phyloP scores from a whole-genome alignment of 2,329 filamentous ascomycete genomes.

The Diaporthe velutina region DNA sequence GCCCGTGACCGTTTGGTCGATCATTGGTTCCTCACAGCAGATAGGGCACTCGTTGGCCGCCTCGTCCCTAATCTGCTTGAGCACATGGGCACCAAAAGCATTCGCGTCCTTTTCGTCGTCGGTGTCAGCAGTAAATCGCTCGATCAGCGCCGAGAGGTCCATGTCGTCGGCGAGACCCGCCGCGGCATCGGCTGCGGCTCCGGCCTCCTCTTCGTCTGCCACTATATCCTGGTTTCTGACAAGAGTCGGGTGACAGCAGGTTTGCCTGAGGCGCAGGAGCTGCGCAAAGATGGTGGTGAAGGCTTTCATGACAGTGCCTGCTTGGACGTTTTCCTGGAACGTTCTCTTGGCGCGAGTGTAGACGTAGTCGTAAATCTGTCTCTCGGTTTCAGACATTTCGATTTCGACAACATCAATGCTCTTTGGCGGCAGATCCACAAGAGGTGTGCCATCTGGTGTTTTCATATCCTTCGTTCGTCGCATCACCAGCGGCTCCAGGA shows the following conservation, averaged over 20 bases:
- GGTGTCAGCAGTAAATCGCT: constrained; percentile 81
- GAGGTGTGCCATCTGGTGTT: constrained; percentile 80
- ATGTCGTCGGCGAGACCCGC: constrained; percentile 94
- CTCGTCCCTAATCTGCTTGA: constrained; percentile 92
- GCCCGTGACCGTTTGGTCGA: constrained; percentile 91
- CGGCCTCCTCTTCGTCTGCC: constrained; percentile 88
- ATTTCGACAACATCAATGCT: constrained; percentile 89
- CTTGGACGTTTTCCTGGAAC: constrained; percentile 88
- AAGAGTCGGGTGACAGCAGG: constrained; percentile 92
- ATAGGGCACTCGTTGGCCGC: constrained; percentile 92
- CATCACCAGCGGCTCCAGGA: constrained; percentile 94
- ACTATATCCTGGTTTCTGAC: constrained; percentile 88
- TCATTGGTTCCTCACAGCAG: constrained; percentile 91
- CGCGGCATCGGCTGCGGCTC: constrained; percentile 80
- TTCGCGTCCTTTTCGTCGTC: constrained; percentile 74
- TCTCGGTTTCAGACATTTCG: constrained; percentile 85
- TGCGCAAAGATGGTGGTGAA: constrained; percentile 98
- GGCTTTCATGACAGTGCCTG: constrained; percentile 92
- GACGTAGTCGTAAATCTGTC: constrained; percentile 93
- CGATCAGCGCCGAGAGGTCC: constrained; percentile 89
- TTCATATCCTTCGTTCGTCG: constrained; percentile 98
- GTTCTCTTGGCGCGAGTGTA: constrained; percentile 85
- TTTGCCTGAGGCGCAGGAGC: constrained; percentile 90
- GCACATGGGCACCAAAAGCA: constrained; percentile 84
- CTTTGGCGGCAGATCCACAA: constrained; percentile 87